phyloP scores from a whole-genome alignment of 2,329 filamentous ascomycete species.

The Fusarium sp. region DNA sequence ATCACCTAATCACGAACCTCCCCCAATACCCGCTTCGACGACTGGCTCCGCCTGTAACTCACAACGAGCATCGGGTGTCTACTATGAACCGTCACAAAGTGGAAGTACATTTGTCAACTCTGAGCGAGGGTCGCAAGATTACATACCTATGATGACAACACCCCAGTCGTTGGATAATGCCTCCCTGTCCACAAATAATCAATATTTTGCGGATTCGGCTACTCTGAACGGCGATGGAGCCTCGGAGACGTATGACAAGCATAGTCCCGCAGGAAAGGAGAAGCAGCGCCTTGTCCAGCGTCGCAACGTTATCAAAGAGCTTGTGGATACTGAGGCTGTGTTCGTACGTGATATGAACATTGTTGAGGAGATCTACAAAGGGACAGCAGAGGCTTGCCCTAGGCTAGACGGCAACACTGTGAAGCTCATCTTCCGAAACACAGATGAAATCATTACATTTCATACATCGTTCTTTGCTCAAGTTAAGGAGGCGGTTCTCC shows the following conservation, averaged over 20 bases:
- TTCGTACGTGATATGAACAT: slow-evolving; percentile 98
- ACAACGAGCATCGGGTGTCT: slow-evolving; percentile 59
- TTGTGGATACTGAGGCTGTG: slow-evolving; percentile 91
- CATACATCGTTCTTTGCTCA: slow-evolving; percentile 83
- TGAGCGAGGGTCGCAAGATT: slow-evolving; percentile 61
- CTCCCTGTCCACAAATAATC: slow-evolving; percentile 60
- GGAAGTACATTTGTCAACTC: slow-evolving; percentile 60
- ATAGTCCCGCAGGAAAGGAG: slow-evolving; percentile 65
- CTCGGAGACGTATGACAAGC: slow-evolving; percentile 54
- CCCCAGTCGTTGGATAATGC: slow-evolving; percentile 62
- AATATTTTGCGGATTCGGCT: slow-evolving; percentile 55
- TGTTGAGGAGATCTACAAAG: slow-evolving; percentile 97
- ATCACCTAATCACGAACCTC: slow-evolving; percentile 65
- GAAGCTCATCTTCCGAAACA: slow-evolving; percentile 92
- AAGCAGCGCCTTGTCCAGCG: slow-evolving; percentile 83
- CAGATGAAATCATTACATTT: slow-evolving; percentile 89
- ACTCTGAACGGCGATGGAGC: slow-evolving; percentile 56
- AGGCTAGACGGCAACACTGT: slow-evolving; percentile 86
- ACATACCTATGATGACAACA: slow-evolving; percentile 58
- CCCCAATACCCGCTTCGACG: slow-evolving; percentile 60
- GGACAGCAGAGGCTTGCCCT: slow-evolving; percentile 85
- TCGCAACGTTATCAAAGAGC: slow-evolving; percentile 87
- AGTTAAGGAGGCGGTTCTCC: slow-evolving; percentile 83
- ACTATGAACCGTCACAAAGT: slow-evolving; percentile 56
- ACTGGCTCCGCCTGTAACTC: slow-evolving; percentile 55